Conservation (phyloP, 1,139 yeast genomes). For the Candida freyschussii region DNA sequence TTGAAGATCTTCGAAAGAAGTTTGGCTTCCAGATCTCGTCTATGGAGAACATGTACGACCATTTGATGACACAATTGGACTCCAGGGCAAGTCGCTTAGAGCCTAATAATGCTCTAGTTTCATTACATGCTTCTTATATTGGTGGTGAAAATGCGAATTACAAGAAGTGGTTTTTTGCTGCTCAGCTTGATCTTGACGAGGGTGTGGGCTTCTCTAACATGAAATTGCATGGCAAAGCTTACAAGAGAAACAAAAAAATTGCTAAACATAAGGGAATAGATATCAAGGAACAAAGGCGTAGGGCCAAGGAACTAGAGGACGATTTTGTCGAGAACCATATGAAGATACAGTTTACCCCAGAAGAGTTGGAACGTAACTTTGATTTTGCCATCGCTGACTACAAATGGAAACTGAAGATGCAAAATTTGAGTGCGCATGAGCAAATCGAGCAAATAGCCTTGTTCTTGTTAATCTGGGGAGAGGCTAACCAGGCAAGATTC, state of each 20-base stretch:
- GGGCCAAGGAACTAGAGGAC: slow-evolving; percentile 28
- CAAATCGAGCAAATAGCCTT: slow-evolving; percentile 63
- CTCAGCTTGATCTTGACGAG: slow-evolving; percentile 62
- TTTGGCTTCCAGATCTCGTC: slow-evolving; percentile 68
- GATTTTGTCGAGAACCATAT: slow-evolving; percentile 29
- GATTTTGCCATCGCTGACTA: slow-evolving; percentile 48
- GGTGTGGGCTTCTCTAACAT: slow-evolving; percentile 45
- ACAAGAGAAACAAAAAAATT: slow-evolving; percentile 29
- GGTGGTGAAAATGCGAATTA: slow-evolving; percentile 68
- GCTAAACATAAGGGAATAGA: slow-evolving; percentile 33
- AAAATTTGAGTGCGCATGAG: slow-evolving; percentile 45
- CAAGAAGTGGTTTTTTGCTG: slow-evolving; percentile 72
- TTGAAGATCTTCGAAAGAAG: slow-evolving; percentile 45
- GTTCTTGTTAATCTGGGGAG: slow-evolving; percentile 82
- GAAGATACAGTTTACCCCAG: slow-evolving; percentile 28
- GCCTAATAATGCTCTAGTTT: slow-evolving; percentile 47
- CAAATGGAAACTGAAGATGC: slow-evolving; percentile 64
- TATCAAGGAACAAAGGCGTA: slow-evolving; percentile 27
- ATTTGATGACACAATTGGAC: slow-evolving; percentile 55
- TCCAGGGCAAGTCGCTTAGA: slow-evolving; percentile 66
- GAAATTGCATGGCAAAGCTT: slow-evolving; percentile 32
- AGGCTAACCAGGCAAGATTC: slow-evolving; percentile 75
- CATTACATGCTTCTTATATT: slow-evolving; percentile 67
- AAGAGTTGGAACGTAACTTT: slow-evolving; percentile 58
- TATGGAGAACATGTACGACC: slow-evolving; percentile 61